A percentile compares a stretch with the other conserved stretches of the same genome.
Evolutionary conservation across 2,329 filamentous ascomycete genomes (phyloP).

Genomic region (Curvularia lunata): DNA sequence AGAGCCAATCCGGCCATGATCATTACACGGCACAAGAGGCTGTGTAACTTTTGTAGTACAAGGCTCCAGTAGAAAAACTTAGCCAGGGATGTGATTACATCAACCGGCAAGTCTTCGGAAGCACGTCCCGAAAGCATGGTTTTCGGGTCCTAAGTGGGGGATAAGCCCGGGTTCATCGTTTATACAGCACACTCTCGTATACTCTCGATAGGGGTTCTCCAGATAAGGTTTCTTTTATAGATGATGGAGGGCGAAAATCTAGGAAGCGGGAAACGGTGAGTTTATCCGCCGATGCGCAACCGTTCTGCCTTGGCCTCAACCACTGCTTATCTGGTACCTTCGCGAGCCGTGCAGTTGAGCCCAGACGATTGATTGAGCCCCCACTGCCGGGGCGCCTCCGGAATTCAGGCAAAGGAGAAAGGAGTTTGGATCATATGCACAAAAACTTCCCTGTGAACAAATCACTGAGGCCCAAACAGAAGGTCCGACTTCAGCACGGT

Average conservation of each 20-base stretch:
- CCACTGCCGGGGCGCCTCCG: neutral
- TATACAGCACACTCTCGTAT: no score
- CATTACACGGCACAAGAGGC: neutral
- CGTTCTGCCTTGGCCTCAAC: neutral
- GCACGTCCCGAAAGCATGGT: neutral
- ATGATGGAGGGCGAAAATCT: neutral
- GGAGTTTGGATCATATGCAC: neutral
- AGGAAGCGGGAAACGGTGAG: neutral
- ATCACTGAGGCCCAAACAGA: neutral
- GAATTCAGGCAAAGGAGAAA: neutral
- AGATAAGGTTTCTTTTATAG: neutral
- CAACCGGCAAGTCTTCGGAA: slow-evolving; percentile 1
- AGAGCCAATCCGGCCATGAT: neutral
- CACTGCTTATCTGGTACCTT: neutral
- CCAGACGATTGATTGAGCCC: neutral
- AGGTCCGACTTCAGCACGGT: neutral
- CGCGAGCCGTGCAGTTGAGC: neutral
- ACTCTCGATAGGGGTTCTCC: neutral
- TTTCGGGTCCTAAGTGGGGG: neutral
- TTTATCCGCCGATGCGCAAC: neutral
- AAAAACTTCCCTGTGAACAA: neutral
- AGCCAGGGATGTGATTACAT: neutral
- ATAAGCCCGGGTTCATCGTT: neutral
- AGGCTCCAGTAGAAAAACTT: neutral
- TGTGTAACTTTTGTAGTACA: neutral